These are phyloP conservation scores for Lactarius akahatsu DNA, from an alignment of 768 basidiomycete genomes.

Conservation along the genomic window DNA sequence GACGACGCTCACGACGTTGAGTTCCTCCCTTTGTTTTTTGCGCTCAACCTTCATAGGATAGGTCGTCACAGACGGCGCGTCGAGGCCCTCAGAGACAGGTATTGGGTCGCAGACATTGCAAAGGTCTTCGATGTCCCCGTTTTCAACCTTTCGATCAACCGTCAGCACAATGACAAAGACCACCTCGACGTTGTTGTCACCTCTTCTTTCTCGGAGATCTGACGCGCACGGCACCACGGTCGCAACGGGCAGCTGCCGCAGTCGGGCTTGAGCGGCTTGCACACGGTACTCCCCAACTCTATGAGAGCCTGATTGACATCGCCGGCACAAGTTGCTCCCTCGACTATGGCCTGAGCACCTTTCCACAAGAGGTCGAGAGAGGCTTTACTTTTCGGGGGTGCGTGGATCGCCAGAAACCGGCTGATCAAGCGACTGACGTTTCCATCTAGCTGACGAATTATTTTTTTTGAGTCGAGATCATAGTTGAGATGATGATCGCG, in stretches of 20 bases:
- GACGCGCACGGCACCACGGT: conserved; percentile 66
- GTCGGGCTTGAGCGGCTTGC: conserved; percentile 77
- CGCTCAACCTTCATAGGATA: conserved; percentile 86
- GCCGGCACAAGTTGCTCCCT: conserved; percentile 57
- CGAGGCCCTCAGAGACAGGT: conserved; percentile 33
- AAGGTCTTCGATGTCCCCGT: conserved; percentile 72
- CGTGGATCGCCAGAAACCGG: conserved; percentile 78
- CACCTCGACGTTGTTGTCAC: not conserved
- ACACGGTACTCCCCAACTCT: conserved; percentile 91
- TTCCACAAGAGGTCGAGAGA: conserved; percentile 83
- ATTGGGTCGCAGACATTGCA: conserved; percentile 70
- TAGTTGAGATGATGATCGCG: conserved; percentile 21
- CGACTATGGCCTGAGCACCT: conserved; percentile 69
- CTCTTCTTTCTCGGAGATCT: conserved; percentile 19
- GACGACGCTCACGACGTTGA: conserved; percentile 81
- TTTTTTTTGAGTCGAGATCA: conserved; percentile 5
- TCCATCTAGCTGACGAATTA: conserved; percentile 83
- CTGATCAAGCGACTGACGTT: conserved; percentile 87
- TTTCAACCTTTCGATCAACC: conserved; percentile 15
- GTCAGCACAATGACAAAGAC: not conserved
- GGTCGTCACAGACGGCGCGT: conserved; percentile 50
- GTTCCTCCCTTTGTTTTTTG: conserved; percentile 81
- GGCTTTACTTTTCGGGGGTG: conserved; percentile 73
- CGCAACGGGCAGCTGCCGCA: conserved; percentile 74
- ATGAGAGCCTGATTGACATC: conserved; percentile 93